phyloP scores from a whole-genome alignment of 2,329 filamentous ascomycete species.

The Dothistroma septosporum region DNA sequence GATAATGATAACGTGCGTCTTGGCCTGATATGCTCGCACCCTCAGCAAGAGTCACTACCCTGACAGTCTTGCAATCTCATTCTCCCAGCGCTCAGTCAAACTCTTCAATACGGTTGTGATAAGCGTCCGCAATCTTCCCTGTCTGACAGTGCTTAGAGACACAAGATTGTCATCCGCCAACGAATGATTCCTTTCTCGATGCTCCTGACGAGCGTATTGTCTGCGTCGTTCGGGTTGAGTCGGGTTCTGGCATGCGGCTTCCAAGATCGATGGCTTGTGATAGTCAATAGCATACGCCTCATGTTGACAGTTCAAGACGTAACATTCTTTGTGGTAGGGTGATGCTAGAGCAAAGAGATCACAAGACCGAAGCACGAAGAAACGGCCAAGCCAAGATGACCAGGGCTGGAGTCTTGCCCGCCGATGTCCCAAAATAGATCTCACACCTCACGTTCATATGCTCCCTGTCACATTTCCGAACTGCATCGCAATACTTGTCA shows the following conservation, averaged over 20 bases:
- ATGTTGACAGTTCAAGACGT: too few relatives aligned
- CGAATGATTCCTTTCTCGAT: neutral
- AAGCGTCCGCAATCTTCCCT: neutral
- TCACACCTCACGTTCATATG: neutral
- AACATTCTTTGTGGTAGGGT: neutral
- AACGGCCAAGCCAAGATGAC: neutral
- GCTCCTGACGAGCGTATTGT: neutral
- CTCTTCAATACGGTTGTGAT: neutral
- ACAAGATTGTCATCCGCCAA: neutral
- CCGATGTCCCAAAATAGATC: neutral
- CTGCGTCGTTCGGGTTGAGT: neutral
- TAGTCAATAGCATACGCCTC: neutral
- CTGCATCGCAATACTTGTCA: neutral
- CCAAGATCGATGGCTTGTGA: neutral
- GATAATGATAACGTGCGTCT: neutral
- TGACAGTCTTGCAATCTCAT: neutral
- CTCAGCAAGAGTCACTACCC: neutral
- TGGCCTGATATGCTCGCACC: neutral
- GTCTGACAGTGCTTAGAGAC: too few relatives aligned
- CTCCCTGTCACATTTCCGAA: neutral
- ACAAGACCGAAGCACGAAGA: neutral
- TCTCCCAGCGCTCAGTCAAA: neutral
- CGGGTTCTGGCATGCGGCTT: too few relatives aligned
- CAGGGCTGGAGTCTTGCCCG: too few relatives aligned
- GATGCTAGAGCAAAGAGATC: neutral